Conservation (phyloP, 148 eudicot species). For the Rhododendron mucronatum region DNA sequence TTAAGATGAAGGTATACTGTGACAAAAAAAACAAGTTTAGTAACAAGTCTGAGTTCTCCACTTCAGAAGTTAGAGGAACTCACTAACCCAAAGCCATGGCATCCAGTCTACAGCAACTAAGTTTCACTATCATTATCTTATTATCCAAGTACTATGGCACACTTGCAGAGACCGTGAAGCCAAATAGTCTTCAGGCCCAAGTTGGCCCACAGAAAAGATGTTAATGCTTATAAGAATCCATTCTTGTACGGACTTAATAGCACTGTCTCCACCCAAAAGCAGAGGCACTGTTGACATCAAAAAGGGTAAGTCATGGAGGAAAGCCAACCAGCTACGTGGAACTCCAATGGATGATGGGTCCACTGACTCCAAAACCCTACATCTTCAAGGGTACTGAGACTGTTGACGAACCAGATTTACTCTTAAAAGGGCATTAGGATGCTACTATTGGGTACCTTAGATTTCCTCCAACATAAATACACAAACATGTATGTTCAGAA, state of each 20-base stretch:
- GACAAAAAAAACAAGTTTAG: slow-evolving; percentile 8
- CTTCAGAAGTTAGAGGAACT: not conserved
- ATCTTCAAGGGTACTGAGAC: not conserved
- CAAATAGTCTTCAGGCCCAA: not conserved
- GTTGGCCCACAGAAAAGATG: not conserved
- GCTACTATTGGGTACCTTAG: not conserved
- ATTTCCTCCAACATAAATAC: not conserved
- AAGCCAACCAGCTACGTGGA: not conserved
- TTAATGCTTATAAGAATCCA: not conserved
- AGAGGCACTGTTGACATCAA: not conserved
- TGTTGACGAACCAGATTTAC: not conserved
- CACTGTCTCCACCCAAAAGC: not conserved
- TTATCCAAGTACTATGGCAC: not conserved
- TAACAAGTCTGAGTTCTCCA: not conserved
- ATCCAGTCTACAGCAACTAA: not conserved
- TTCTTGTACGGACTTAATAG: not conserved
- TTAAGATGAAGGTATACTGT: slow-evolving; percentile 90
- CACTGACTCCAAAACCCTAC: not conserved
- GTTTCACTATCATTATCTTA: not conserved
- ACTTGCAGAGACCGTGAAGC: not conserved
- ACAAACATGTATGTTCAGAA: not conserved
- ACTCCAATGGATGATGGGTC: not conserved
- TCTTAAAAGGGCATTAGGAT: not conserved
- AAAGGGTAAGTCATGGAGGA: not conserved
- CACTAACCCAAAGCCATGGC: not conserved